phyloP scores from a whole-genome alignment of 1,139 yeast genomes.

The Nakaseomyces kungkrabaensis region DNA sequence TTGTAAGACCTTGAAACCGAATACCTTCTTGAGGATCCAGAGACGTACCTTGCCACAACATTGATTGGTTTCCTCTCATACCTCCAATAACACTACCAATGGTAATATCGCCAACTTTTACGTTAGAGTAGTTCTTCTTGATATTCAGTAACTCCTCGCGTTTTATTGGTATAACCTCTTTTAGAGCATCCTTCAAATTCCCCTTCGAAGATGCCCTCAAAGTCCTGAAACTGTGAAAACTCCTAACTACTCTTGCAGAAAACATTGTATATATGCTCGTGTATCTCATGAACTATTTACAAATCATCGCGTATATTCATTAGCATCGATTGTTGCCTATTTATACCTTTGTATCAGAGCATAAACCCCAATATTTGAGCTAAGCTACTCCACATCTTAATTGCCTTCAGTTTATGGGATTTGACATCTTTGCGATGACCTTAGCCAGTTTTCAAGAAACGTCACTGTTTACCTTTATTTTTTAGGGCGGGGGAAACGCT shows the following conservation, averaged over 20 bases:
- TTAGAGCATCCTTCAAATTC: conserved; percentile 31
- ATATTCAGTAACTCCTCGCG: conserved; percentile 33
- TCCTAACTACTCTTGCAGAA: neutral
- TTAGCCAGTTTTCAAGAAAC: neutral
- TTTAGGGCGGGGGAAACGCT: neutral
- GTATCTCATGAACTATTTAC: too few species aligned
- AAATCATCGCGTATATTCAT: too few species aligned
- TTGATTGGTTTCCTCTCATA: conserved; percentile 43
- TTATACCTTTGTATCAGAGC: neutral
- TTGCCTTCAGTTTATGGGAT: too few species aligned
- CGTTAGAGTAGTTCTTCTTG: conserved; percentile 29
- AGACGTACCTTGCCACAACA: conserved; percentile 47
- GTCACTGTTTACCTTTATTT: neutral
- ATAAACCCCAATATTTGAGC: neutral
- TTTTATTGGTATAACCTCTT: conserved; percentile 35
- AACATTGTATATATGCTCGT: neutral
- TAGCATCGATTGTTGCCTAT: neutral
- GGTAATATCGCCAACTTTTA: conserved; percentile 35
- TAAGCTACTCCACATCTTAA: neutral
- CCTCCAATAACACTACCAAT: conserved; percentile 42
- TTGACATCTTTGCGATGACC: neutral
- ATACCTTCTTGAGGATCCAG: conserved; percentile 46
- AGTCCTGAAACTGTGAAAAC: neutral
- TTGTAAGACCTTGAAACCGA: conserved; percentile 45
- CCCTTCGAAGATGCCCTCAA: neutral